Percentiles rank a stretch among this genome's conserved stretches.
Evolutionary conservation across 331 rosid species (phyloP).

Genomic region (Malus hybrid): DNA sequence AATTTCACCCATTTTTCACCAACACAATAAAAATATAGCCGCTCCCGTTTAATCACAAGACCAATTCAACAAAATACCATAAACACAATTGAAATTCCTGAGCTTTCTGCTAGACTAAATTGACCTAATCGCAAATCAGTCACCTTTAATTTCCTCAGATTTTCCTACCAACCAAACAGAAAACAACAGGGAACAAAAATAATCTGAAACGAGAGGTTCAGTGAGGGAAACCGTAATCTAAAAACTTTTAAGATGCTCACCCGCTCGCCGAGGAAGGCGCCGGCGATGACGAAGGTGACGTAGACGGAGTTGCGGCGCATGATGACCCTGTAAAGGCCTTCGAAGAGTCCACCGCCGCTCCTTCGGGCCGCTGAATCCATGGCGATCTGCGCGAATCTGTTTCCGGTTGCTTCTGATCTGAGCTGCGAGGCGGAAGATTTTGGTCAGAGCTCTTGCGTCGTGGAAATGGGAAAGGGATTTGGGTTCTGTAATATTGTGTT

Average conservation of each 20-base stretch:
- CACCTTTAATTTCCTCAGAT: not conserved
- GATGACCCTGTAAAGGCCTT: slow-evolving; percentile 75
- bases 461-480: not conserved
- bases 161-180: not conserved
- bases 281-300: slow-evolving; percentile 79
- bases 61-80: not conserved
- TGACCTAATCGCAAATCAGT: slow-evolving; percentile 9
- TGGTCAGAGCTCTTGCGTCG: not conserved
- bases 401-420: slow-evolving; percentile 17
- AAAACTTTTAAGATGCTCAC: slow-evolving; percentile 15
- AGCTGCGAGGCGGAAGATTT: slow-evolving; percentile 18
- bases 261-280: slow-evolving; percentile 88
- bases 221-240: not conserved
- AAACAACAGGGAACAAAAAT: not conserved
- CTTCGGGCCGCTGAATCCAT: slow-evolving; percentile 58
- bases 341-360: slow-evolving; percentile 62
- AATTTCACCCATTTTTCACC: not conserved
- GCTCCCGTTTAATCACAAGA: not conserved
- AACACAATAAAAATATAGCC: not conserved
- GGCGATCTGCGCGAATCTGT: slow-evolving; percentile 10
- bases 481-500: not conserved
- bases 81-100: not conserved
- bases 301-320: slow-evolving; percentile 96
- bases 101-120: not conserved
- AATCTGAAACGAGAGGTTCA: not conserved